phyloP scores from a whole-genome alignment of 805 yeast species.

The Soucietia sequanensis region DNA sequence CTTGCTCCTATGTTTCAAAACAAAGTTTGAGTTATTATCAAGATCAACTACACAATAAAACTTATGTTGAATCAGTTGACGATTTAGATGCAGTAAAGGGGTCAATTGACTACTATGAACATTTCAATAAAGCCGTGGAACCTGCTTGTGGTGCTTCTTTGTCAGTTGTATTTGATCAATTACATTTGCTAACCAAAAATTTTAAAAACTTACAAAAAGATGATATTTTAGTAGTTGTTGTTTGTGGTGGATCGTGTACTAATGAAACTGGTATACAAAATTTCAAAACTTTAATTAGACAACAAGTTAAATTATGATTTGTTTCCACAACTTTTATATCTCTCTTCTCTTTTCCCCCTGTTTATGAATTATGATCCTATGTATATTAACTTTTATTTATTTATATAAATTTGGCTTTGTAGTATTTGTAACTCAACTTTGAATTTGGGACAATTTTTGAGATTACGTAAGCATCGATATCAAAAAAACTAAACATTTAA shows the following conservation, averaged over 20 bases:
- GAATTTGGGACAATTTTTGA: too few species aligned
- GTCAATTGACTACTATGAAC: slow-evolving; percentile 48
- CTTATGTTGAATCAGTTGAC: slow-evolving; percentile 27
- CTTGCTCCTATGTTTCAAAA: slow-evolving; percentile 56
- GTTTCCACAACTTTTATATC: too few species aligned
- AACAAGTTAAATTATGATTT: too few species aligned
- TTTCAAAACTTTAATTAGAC: slow-evolving; percentile 8
- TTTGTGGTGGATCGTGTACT: slow-evolving; percentile 48
- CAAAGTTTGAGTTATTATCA: slow-evolving; percentile 44
- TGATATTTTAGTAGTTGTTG: slow-evolving; percentile 51
- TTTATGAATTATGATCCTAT: too few species aligned
- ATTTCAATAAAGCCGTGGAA: slow-evolving; percentile 54
- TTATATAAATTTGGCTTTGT: too few species aligned
- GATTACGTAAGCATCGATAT: too few species aligned
- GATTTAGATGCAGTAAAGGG: slow-evolving; percentile 59
- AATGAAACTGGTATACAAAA: slow-evolving; percentile 10
- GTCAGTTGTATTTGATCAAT: slow-evolving; percentile 46
- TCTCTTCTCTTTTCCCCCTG: too few species aligned
- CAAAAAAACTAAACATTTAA: too few species aligned
- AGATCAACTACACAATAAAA: slow-evolving; percentile 10
- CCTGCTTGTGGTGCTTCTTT: slow-evolving; percentile 77
- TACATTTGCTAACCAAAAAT: slow-evolving; percentile 21
- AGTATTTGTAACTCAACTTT: too few species aligned
- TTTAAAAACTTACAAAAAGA: slow-evolving; percentile 31
- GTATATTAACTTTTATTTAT: too few species aligned